Conservation (phyloP, 306 rosid genomes). For the Benincasa hispida region DNA sequence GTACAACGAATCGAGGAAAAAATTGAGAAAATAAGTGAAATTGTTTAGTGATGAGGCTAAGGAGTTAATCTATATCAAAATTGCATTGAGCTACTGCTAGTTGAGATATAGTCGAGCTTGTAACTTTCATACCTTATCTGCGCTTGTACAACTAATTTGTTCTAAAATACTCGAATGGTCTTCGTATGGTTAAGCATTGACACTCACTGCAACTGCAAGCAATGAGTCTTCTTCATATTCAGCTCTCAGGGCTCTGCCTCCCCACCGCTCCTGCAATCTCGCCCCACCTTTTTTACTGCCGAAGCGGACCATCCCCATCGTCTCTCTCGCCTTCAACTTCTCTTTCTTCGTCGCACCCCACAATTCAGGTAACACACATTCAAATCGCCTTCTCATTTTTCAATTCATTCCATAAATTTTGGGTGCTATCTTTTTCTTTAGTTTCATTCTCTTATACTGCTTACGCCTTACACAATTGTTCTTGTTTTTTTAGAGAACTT, state of each 20-base stretch:
- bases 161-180: no score
- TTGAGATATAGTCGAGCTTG: no score
- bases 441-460: not conserved
- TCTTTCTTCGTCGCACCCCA: not conserved
- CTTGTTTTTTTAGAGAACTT: not conserved
- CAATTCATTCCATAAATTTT: not conserved
- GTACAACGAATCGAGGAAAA: no score
- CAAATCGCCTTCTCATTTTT: not conserved
- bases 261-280: not conserved
- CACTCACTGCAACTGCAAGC: no score
- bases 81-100: no score
- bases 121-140: no score
- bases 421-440: no score
- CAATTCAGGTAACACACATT: not conserved
- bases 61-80: no score
- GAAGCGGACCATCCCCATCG: not conserved
- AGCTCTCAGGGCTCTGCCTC: not conserved
- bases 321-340: not conserved
- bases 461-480: not conserved
- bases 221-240: not conserved
- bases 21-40: no score
- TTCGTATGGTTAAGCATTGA: no score
- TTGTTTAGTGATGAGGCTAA: no score
- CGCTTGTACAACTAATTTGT: no score
- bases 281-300: not conserved